Evolutionary conservation across 2,329 filamentous ascomycete genomes (phyloP), one percentile per base, ranked within the genome.

Genomic region (Phaeosphaeria sp.): DNA sequence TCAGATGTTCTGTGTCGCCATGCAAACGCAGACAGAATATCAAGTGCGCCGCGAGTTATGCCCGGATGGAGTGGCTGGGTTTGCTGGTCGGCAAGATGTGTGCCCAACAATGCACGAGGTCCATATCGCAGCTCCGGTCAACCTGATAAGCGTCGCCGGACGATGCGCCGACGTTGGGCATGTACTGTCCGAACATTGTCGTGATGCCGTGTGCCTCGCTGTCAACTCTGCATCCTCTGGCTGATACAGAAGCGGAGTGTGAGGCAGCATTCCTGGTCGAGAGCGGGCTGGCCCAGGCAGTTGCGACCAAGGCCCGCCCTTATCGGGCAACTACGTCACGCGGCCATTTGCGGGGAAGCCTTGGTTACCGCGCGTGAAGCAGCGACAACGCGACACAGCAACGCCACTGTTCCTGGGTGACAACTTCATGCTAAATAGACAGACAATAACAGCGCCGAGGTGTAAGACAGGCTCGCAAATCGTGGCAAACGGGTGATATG

Each of bases 401-500:
- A 36, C 30, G 6, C 30, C 25, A 30, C 25, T 30, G 30, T 13
- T n/a, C n/a, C n/a, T n/a, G n/a, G n/a, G n/a, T n/a, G 11, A 13
- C 3, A 7, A 13, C 3, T 36, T 36, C 30, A 13, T 36, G 30
- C 15, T 36, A 13, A 13, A 3, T 13, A 7, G 11, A 13, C 30
- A 36, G 17, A 30, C 33, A 24, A 17, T 25, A 25, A 45, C 44
- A 49, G 36, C n/a, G 33, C 40, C 27, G 27, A 47, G 18, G 45
- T 33, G 11, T 27, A 56, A 49, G 24, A 50, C 45, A 24, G 53
- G 20, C 27, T 24, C 18, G 40, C 46, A 49, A 49, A 36, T 18
- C 18, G n/a, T 21, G 25, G 33, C 49, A 20, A 42, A 8, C 33
- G 8, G 22, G 44, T 25, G 9, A 22, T 13, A 36, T 7, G 30